A percentile compares a stretch with the other conserved stretches of the same genome.
Evolutionary conservation across 129 eudicot genomes (phyloP).

Genomic region (Lactuca saligna): DNA sequence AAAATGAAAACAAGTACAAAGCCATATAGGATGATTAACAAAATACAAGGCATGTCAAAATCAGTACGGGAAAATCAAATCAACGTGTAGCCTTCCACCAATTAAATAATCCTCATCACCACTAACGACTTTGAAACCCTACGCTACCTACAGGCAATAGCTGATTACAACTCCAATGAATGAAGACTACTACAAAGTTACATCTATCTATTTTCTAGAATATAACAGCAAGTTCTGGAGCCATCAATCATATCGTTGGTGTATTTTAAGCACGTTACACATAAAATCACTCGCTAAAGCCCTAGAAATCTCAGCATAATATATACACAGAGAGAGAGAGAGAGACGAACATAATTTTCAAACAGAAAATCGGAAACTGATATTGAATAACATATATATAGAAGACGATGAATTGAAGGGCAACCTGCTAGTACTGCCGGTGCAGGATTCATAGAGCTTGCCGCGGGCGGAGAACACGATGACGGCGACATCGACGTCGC

Average conservation of each 20-base stretch:
- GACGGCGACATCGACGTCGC: constrained; percentile 34
- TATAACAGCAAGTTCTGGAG: too few species aligned
- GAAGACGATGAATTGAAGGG: not conserved
- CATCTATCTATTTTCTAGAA: not conserved
- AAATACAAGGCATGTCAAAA: too few species aligned
- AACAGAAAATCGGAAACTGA: too few species aligned
- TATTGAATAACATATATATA: not conserved
- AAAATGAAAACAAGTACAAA: too few species aligned
- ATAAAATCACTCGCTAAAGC: not conserved
- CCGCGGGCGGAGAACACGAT: constrained; percentile 26
- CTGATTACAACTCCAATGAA: not conserved
- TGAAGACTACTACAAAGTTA: not conserved
- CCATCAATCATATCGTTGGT: not conserved
- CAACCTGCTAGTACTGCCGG: constrained; percentile 6
- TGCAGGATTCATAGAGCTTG: constrained; percentile 31
- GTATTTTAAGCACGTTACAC: not conserved
- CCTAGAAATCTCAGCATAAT: not conserved
- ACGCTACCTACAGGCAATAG: not conserved
- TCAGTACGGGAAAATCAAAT: not conserved
- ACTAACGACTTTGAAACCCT: not conserved
- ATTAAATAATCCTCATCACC: not conserved
- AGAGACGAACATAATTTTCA: not conserved
- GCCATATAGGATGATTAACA: too few species aligned
- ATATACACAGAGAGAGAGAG: not conserved
- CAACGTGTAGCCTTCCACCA: not conserved